A percentile compares a stretch with the other conserved stretches of the same genome.
phyloP scores from a whole-genome alignment of 352 stramenopile species.

The Pythium aquatile region DNA sequence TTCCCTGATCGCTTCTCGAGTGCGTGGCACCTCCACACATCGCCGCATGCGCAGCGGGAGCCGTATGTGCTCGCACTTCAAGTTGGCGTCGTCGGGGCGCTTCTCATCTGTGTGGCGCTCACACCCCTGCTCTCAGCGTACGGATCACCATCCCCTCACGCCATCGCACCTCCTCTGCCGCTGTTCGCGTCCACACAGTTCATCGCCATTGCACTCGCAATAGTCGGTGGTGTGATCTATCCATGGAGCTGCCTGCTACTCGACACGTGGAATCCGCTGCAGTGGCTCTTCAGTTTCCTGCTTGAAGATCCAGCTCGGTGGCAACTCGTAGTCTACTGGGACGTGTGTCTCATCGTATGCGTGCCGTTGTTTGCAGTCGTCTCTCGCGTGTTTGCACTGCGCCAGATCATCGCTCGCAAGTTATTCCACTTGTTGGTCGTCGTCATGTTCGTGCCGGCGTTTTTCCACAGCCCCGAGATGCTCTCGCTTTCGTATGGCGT shows the following conservation, averaged over 20 bases:
- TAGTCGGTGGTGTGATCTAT: slow-evolving; percentile 45
- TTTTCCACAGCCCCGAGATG: slow-evolving; percentile 48
- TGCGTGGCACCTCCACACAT: slow-evolving; percentile 18
- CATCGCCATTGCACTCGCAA: slow-evolving; percentile 27
- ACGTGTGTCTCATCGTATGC: slow-evolving; percentile 44
- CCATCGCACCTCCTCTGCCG: slow-evolving; percentile 36
- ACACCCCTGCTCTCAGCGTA: slow-evolving; percentile 45
- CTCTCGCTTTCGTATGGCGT: slow-evolving; percentile 79
- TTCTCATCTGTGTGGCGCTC: slow-evolving; percentile 49
- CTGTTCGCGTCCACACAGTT: slow-evolving; percentile 31
- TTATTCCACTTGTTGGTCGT: slow-evolving; percentile 81
- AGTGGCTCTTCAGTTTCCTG: slow-evolving; percentile 58
- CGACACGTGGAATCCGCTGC: slow-evolving; percentile 52
- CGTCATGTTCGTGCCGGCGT: slow-evolving; percentile 74
- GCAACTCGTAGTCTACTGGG: slow-evolving; percentile 57
- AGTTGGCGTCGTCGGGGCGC: slow-evolving; percentile 47
- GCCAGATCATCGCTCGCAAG: slow-evolving; percentile 76
- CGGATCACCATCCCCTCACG: slow-evolving; percentile 41
- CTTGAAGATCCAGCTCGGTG: slow-evolving; percentile 30
- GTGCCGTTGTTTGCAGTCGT: slow-evolving; percentile 55
- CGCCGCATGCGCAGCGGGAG: slow-evolving; percentile 24
- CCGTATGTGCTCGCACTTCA: slow-evolving; percentile 55
- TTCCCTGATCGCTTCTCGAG: slow-evolving; percentile 5
- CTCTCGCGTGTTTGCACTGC: slow-evolving; percentile 35
- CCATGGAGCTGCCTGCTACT: slow-evolving; percentile 71